Evolutionary conservation across 2,329 filamentous ascomycete genomes (phyloP).

Genomic region (Monosporascus sp.): DNA sequence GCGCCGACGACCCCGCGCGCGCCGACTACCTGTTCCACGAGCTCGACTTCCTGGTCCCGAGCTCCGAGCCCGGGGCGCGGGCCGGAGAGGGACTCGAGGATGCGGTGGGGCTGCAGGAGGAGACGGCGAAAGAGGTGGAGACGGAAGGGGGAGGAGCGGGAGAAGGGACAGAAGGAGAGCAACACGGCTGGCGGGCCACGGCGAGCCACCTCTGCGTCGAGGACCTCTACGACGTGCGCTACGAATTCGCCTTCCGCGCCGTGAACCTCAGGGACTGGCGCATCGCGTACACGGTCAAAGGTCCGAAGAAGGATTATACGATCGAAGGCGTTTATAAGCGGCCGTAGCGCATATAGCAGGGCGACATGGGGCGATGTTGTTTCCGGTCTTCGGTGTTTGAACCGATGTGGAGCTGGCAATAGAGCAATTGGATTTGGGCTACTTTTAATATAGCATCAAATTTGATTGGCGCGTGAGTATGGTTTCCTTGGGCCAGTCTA

Average conservation of each 20-base stretch:
- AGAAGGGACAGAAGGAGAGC: constrained; percentile 16
- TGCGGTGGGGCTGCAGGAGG: constrained; percentile 1
- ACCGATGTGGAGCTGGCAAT: too few species aligned
- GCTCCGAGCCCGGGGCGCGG: constrained; percentile 8
- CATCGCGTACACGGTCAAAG: constrained; percentile 60
- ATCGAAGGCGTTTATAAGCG: constrained; percentile 50
- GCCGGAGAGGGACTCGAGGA: neutral
- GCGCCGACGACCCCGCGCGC: constrained; percentile 52
- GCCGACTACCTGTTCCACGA: constrained; percentile 73
- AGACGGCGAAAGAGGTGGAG: neutral
- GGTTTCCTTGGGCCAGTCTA: too few species aligned
- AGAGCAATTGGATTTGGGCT: too few species aligned
- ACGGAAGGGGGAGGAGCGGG: neutral
- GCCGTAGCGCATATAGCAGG: constrained; percentile 4
- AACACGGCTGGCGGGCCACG: constrained; percentile 54
- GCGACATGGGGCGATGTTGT: too few species aligned
- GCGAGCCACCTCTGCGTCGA: constrained; percentile 66
- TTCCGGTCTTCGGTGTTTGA: too few species aligned
- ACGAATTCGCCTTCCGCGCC: constrained; percentile 59
- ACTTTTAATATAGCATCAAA: too few species aligned
- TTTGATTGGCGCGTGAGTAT: too few species aligned
- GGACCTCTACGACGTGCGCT: constrained; percentile 66
- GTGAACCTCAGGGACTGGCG: constrained; percentile 53
- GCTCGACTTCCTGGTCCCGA: constrained; percentile 51
- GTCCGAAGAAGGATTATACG: constrained; percentile 69